phyloP scores from a whole-genome alignment of 2,329 filamentous ascomycete genomes.

The Parafenestella ontariensis region DNA sequence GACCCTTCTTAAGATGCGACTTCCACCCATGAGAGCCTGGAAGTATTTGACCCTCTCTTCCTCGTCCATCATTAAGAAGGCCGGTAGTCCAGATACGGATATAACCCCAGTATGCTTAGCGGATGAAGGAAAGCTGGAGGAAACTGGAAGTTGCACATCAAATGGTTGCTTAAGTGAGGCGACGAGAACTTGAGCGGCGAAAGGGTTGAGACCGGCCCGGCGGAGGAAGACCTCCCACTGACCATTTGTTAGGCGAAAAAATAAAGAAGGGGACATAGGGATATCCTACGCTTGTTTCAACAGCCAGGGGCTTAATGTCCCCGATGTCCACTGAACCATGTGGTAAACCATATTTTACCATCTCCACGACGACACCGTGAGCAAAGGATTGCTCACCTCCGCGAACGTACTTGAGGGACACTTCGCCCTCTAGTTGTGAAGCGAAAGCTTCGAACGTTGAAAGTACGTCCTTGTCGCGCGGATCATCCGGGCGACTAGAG shows the following conservation, averaged over 20 bases:
- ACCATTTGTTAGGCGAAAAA: slow-evolving; percentile 2
- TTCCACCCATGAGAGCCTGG: slow-evolving; percentile 61
- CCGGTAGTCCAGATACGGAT: slow-evolving; percentile 53
- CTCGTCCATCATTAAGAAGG: slow-evolving; percentile 64
- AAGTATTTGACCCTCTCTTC: slow-evolving; percentile 61
- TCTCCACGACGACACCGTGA: slow-evolving; percentile 39
- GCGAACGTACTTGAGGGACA: slow-evolving; percentile 48
- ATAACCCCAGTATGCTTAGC: not conserved
- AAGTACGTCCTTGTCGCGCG: slow-evolving; percentile 55
- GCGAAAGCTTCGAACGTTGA: slow-evolving; percentile 61
- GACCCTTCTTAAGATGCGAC: slow-evolving; percentile 60
- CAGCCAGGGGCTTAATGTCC: slow-evolving; percentile 53
- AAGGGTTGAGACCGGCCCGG: slow-evolving; percentile 71
- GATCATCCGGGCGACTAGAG: slow-evolving; percentile 33
- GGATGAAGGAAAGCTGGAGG: slow-evolving; percentile 4
- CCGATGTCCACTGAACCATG: slow-evolving; percentile 36
- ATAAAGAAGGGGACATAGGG: not conserved
- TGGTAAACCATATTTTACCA: slow-evolving; percentile 45
- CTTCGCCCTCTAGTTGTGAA: slow-evolving; percentile 46
- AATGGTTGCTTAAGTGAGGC: slow-evolving; percentile 40
- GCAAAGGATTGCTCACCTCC: slow-evolving; percentile 53
- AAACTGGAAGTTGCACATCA: slow-evolving; percentile 10
- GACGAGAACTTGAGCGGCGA: slow-evolving; percentile 72
- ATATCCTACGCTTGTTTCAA: slow-evolving; percentile 61
- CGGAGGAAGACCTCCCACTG: slow-evolving; percentile 72